A percentile compares a stretch with the other conserved stretches of the same genome.
Evolutionary conservation across 2,329 filamentous ascomycete species (phyloP).

Genomic region (Trichoderma breve): DNA sequence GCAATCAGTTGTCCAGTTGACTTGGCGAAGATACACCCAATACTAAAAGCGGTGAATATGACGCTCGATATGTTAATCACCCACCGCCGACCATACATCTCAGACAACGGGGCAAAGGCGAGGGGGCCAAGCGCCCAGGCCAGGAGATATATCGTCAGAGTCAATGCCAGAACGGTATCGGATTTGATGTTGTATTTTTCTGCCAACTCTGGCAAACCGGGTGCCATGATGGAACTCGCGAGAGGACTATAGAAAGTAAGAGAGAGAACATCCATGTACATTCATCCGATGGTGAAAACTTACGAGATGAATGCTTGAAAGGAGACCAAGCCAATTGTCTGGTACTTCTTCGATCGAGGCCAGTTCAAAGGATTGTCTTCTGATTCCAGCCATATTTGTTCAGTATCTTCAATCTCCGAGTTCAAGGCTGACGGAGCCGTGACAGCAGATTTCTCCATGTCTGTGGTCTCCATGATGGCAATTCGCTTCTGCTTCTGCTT

Average conservation of each 20-base stretch:
- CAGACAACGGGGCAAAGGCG: conserved; percentile 48
- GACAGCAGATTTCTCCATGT: background rate
- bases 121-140: conserved; percentile 41
- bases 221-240: conserved; percentile 7
- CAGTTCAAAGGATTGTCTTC: background rate
- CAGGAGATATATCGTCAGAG: conserved; percentile 10
- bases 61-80: conserved; percentile 48
- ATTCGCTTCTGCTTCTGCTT: background rate
- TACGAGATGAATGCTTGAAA: conserved; percentile 9
- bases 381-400: background rate
- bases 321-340: background rate
- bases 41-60: conserved; percentile 55
- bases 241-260: background rate
- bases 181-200: conserved; percentile 5
- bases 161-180: background rate
- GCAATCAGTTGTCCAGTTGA: conserved; percentile 42
- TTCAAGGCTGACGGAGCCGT: background rate
- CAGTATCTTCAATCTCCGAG: background rate
- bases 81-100: conserved; percentile 44
- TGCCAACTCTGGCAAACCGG: conserved; percentile 1
- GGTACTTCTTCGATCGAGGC: background rate
- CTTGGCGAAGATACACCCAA: conserved; percentile 46
- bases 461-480: background rate
- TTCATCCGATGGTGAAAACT: background rate
- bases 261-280: background rate